Conservation (phyloP, 768 basidiomycete genomes). For the Pleurotus platypus region DNA sequence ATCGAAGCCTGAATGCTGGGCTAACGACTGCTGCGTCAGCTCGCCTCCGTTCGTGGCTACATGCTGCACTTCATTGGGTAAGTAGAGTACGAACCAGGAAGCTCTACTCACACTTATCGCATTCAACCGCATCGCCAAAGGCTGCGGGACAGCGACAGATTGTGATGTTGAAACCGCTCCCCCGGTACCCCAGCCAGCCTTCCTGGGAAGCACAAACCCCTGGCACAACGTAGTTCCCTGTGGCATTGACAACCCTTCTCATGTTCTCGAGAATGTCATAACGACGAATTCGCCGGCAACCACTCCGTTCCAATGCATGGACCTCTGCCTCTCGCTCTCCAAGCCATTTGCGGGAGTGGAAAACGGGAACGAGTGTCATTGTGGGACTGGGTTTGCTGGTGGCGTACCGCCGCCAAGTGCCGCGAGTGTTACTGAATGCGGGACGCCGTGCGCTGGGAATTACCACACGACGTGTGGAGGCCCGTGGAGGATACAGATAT, state of each 20-base stretch:
- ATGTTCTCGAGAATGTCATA: constrained; percentile 7
- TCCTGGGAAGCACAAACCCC: background rate
- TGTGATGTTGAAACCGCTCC: constrained; percentile 3
- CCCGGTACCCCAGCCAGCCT: background rate
- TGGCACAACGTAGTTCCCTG: constrained; percentile 8
- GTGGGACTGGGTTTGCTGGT: constrained; percentile 9
- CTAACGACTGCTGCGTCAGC: background rate
- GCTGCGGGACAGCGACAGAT: background rate
- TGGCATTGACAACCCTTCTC: constrained; percentile 7
- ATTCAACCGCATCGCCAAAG: background rate
- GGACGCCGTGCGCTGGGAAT: constrained; percentile 2
- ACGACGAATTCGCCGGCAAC: constrained; percentile 2
- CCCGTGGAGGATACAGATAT: constrained; percentile 6
- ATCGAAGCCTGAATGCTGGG: background rate
- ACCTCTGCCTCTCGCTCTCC: constrained; percentile 2
- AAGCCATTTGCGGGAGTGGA: constrained; percentile 8
- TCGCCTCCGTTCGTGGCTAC: background rate
- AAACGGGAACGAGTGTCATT: constrained; percentile 10
- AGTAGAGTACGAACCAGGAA: background rate
- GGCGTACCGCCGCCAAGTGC: constrained; percentile 8
- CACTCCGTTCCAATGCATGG: constrained; percentile 9
- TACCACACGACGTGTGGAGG: constrained; percentile 1
- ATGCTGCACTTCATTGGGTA: background rate
- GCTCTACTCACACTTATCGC: background rate
- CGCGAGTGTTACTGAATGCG: background rate